These are phyloP conservation scores for Epicoccum nigrum DNA, from an alignment of 2,329 filamentous ascomycete species.

Conservation along the genomic window DNA sequence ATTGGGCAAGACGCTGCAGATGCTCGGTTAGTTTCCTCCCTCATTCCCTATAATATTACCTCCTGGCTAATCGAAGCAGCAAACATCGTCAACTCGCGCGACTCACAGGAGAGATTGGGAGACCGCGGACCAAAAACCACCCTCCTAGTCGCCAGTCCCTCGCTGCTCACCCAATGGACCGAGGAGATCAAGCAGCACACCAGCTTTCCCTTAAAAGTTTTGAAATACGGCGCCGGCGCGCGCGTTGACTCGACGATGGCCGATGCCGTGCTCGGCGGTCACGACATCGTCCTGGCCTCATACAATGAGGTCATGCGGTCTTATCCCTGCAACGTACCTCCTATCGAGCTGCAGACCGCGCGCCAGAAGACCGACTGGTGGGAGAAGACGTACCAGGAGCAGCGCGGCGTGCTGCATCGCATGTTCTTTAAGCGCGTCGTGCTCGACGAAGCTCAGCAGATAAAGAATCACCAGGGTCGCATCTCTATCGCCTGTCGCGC, in stretches of 20 bases:
- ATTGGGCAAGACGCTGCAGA: constrained; percentile 51
- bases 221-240: constrained; percentile 34
- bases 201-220: constrained; percentile 23
- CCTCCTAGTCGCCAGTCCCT: constrained; percentile 51
- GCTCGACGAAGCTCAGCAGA: constrained; percentile 63
- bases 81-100: constrained; percentile 52
- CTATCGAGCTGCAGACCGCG: constrained; percentile 45
- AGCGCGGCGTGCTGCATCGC: constrained; percentile 43
- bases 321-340: constrained; percentile 51
- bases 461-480: constrained; percentile 57
- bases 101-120: constrained; percentile 16
- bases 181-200: constrained; percentile 42
- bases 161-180: constrained; percentile 51
- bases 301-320: constrained; percentile 51
- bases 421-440: constrained; percentile 56
- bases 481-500: constrained; percentile 55
- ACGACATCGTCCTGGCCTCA: constrained; percentile 51
- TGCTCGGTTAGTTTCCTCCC: constrained; percentile 31
- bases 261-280: constrained; percentile 17
- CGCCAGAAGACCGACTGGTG: constrained; percentile 51
- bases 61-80: too few relatives aligned
- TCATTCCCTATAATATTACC: too few relatives aligned
- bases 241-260: constrained; percentile 31
- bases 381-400: constrained; percentile 32
- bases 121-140: constrained; percentile 40